Evolutionary conservation across 2,329 filamentous ascomycete species (phyloP), one percentile per base, ranked within the genome.

Genomic region (Exophiala bonariae): DNA sequence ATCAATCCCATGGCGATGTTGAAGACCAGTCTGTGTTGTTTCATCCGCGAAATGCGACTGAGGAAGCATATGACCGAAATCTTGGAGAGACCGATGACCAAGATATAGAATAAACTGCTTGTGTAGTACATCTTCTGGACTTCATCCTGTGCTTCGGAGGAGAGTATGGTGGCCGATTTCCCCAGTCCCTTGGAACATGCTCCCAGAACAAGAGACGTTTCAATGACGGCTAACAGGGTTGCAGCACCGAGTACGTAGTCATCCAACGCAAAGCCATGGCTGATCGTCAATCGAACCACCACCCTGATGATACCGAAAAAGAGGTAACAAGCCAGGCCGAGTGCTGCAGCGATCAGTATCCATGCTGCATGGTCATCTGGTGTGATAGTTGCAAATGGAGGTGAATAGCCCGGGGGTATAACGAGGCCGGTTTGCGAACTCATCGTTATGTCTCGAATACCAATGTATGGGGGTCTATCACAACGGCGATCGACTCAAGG

Each of bases 361-460:
- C 63, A 60, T 11, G 65, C 67, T 3, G 66, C 66, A 55, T 68
- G 65, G 50, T 71, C 67, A 23, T 55, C 50, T 18, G 63, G 60
- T 42, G 69, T 66, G 16, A 71, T 62, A 19, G 66, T 61, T 47
- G 69, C 61, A 32, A 67, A 64, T 36, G 64, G 66, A 41, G 62
- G 63, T 31, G 65, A 63, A 49, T 67, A 61, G 32, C 64, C 62
- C 18, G 63, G 57, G 18, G 60, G 62, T 26, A 66, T 60, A 54
- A 61, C 54, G 31, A 58, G 34, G n/a, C 41, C 40, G 30, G 32
- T 28, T 11, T 6, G 14, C 19, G 19, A 16, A 31, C 23, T 42
- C 39, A 38, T 38, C 9, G 35, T 38, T 8, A 20, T 9, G 18
- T 13, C 18, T 38, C 4, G 10, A 19, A 16, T 7, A 13, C 10